These are phyloP conservation scores for Coleophoma crateriformis DNA, from an alignment of 2,329 filamentous ascomycete genomes.

Conservation along the genomic window DNA sequence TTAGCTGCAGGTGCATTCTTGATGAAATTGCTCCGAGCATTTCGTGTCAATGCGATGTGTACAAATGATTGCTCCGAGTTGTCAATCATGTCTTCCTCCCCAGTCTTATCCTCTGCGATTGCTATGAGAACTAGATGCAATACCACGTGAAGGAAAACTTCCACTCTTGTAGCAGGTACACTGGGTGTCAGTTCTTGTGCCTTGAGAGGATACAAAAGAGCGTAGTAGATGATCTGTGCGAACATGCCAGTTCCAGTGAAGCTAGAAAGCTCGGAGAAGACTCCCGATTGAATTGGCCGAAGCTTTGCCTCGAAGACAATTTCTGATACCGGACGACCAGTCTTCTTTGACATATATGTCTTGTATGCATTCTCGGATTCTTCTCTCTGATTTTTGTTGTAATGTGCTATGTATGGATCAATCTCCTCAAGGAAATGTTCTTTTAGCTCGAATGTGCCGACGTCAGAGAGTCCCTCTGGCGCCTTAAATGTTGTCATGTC, in stretches of 20 bases:
- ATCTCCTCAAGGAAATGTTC: slow-evolving; percentile 80
- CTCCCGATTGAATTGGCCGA: slow-evolving; percentile 67
- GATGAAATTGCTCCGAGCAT: slow-evolving; percentile 57
- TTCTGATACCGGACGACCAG: slow-evolving; percentile 72
- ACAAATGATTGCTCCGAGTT: slow-evolving; percentile 62
- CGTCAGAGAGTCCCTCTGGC: slow-evolving; percentile 86
- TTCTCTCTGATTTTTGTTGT: slow-evolving; percentile 93
- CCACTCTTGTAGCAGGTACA: slow-evolving; percentile 76
- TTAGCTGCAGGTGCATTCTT: slow-evolving; percentile 48
- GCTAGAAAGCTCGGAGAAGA: slow-evolving; percentile 68
- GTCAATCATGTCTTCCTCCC: slow-evolving; percentile 43
- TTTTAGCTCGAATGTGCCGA: slow-evolving; percentile 90
- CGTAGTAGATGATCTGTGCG: slow-evolving; percentile 83
- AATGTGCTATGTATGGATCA: slow-evolving; percentile 94
- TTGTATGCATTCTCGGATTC: slow-evolving; percentile 89
- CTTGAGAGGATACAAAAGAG: slow-evolving; percentile 73
- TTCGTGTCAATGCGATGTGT: slow-evolving; percentile 59
- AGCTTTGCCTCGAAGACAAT: slow-evolving; percentile 90
- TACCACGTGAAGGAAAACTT: slow-evolving; percentile 87
- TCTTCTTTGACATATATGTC: slow-evolving; percentile 80
- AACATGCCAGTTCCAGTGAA: slow-evolving; percentile 86
- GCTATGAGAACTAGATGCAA: slow-evolving; percentile 84
- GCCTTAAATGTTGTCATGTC: slow-evolving; percentile 86
- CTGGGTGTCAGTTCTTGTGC: slow-evolving; percentile 63
- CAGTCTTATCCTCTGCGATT: slow-evolving; percentile 71